Evolutionary conservation across 345 rosid species (phyloP).

Genomic region (Salix dunnii): DNA sequence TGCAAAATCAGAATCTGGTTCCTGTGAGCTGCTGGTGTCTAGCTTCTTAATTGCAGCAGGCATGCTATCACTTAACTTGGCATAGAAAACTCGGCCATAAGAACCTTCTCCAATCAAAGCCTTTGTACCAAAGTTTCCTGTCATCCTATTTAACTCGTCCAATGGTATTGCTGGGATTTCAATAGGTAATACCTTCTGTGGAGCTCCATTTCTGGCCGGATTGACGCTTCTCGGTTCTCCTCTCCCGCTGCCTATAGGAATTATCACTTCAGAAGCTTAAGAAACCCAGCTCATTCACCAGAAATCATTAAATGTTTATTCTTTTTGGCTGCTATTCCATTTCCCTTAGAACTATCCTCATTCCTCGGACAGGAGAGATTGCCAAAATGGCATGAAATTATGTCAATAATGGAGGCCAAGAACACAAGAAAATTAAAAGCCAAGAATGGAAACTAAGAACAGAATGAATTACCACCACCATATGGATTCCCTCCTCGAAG

Average conservation of each 20-base stretch:
- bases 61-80: constrained; percentile 45
- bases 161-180: constrained; percentile 63
- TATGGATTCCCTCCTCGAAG: constrained; percentile 58
- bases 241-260: constrained; percentile 46
- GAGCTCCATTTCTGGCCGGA: constrained; percentile 59
- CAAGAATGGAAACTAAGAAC: background rate
- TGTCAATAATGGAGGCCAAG: background rate
- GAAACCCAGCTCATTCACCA: background rate
- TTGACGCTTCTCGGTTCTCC: constrained; percentile 66
- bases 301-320: background rate
- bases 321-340: background rate
- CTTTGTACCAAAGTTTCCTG: constrained; percentile 69
- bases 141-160: constrained; percentile 61
- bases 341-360: background rate
- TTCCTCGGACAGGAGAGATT: background rate
- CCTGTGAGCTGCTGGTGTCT: constrained; percentile 69
- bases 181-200: constrained; percentile 71
- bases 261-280: background rate
- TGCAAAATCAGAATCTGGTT: constrained; percentile 76
- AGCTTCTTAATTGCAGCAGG: constrained; percentile 83
- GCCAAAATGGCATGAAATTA: background rate
- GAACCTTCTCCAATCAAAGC: constrained; percentile 96
- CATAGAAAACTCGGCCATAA: constrained; percentile 87
- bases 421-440: background rate
- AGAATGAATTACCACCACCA: constrained; percentile 31